A percentile compares a stretch with the other conserved stretches of the same genome.
These are phyloP conservation scores for Populus trichocarpa DNA, from an alignment of 441 rosid species.

Conservation along the genomic window DNA sequence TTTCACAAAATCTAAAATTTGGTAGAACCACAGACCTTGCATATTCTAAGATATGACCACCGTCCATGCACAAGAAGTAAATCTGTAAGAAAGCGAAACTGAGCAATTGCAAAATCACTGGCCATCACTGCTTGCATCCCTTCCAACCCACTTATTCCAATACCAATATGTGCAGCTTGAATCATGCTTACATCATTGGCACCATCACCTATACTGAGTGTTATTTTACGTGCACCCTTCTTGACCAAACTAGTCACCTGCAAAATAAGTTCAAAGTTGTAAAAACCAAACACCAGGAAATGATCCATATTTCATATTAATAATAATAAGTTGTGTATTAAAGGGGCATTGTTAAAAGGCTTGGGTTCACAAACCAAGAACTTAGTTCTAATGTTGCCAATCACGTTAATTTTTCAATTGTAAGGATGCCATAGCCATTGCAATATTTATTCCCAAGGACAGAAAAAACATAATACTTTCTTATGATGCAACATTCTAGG, in stretches of 20 bases:
- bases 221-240: constrained; percentile 96
- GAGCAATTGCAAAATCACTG: constrained; percentile 99
- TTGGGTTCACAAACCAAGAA: neutral
- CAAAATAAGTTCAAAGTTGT: constrained; percentile 18
- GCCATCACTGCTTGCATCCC: constrained; percentile 99
- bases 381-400: neutral
- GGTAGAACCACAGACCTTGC: constrained; percentile 66
- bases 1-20: constrained; percentile 6
- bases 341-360: neutral
- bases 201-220: constrained; percentile 99
- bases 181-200: constrained; percentile 99
- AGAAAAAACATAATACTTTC: neutral
- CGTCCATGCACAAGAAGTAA: constrained; percentile 98
- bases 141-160: constrained; percentile 94
- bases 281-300: constrained; percentile 6
- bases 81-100: constrained; percentile 90
- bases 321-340: neutral
- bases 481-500: neutral
- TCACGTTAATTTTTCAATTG: neutral
- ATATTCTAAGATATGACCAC: constrained; percentile 97
- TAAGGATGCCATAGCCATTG: neutral
- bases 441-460: neutral
- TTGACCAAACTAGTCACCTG: constrained; percentile 95
- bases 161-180: constrained; percentile 98
- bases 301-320: neutral